phyloP scores from a whole-genome alignment of 768 basidiomycete species.

The Kwoniella dendrophila region DNA sequence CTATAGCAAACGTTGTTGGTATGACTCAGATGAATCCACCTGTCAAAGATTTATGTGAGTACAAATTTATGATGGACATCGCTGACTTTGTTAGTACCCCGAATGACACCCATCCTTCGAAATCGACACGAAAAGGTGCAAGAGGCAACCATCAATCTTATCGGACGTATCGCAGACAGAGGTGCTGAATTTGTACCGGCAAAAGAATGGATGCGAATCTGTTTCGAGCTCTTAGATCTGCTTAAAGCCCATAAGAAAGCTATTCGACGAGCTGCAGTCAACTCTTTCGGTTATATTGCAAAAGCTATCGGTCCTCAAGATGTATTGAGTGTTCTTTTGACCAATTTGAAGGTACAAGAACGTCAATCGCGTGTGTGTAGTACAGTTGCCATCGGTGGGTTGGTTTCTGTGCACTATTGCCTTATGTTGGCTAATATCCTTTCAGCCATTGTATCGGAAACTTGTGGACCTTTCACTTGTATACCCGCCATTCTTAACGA shows the following conservation, averaged over 20 bases:
- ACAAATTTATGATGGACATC: conserved; percentile 6
- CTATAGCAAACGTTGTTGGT: conserved; percentile 98
- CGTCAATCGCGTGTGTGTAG: conserved; percentile 98
- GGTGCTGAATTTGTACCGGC: conserved; percentile 98
- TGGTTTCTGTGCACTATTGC: not conserved
- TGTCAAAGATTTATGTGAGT: conserved; percentile 95
- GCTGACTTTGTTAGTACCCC: conserved; percentile 70
- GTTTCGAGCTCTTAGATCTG: conserved; percentile 94
- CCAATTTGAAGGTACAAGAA: conserved; percentile 96
- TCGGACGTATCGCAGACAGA: conserved; percentile 97
- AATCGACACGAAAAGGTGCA: conserved; percentile 99
- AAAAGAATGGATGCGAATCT: conserved; percentile 99
- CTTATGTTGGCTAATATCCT: conserved; percentile 8
- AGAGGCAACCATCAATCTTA: conserved; percentile 98
- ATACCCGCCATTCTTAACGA: conserved; percentile 98
- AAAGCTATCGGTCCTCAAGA: conserved; percentile 99
- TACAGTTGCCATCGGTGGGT: conserved; percentile 85
- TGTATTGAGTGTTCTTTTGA: conserved; percentile 89
- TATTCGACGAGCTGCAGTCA: conserved; percentile 96
- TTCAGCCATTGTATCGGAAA: conserved; percentile 61
- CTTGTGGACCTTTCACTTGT: conserved; percentile 75
- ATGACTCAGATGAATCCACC: conserved; percentile 99
- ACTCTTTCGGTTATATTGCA: conserved; percentile 99
- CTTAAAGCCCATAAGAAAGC: conserved; percentile 99
- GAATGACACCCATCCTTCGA: conserved; percentile 99